Evolutionary conservation across 2,329 filamentous ascomycete genomes (phyloP).

Genomic region (Pseudogymnoascus pannorum): DNA sequence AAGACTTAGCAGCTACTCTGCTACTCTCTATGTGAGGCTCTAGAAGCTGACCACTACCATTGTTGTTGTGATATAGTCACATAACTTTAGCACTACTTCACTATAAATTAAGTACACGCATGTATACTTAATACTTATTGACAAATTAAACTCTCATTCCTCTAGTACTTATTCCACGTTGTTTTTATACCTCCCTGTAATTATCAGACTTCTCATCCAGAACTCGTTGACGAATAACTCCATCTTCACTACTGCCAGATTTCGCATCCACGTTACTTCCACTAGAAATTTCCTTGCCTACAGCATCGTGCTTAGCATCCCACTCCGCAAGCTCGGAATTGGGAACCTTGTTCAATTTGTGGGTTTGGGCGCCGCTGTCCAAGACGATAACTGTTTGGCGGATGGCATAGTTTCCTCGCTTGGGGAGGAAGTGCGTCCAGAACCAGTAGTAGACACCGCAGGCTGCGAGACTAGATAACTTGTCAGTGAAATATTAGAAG

Average conservation of each 20-base stretch:
- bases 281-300: conserved; percentile 10
- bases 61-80: too few relatives aligned
- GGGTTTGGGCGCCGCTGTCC: conserved; percentile 39
- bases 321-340: conserved; percentile 43
- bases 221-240: not conserved
- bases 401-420: conserved; percentile 44
- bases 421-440: conserved; percentile 52
- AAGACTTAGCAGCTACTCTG: too few relatives aligned
- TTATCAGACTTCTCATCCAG: not conserved
- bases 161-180: not conserved
- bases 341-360: conserved; percentile 47
- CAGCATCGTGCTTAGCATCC: conserved; percentile 50
- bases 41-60: too few relatives aligned
- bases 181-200: not conserved
- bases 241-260: not conserved
- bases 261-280: not conserved
- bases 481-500: not conserved
- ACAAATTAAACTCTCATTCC: too few relatives aligned
- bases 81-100: too few relatives aligned
- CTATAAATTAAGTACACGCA: too few relatives aligned
- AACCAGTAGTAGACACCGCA: conserved; percentile 51
- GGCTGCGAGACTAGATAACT: conserved; percentile 35
- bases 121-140: too few relatives aligned
- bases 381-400: conserved; percentile 47
- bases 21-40: too few relatives aligned